Base-by-base conservation (phyloP, 805 yeast genomes). In the Yamadazyma philogaea region DNA sequence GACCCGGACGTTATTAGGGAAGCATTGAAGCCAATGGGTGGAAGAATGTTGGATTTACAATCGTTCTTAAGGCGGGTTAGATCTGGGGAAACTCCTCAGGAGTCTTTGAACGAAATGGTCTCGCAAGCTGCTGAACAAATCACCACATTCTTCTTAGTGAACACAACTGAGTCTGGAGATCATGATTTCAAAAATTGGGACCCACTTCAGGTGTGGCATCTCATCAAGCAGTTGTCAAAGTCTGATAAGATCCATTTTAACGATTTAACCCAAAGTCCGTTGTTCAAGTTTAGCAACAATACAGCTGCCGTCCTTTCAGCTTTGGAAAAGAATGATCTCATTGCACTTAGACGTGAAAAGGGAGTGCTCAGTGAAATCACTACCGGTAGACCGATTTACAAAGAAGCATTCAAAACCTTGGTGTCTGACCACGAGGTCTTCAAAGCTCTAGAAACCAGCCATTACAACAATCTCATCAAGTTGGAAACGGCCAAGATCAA, bases 1-100 rank as follows among this genome's bases (percentile, higher is more conserved):
- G 36, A 44, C 36, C 17, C 41, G 6, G 45, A 39, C 14, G 53
- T 59, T n/a, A 69, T 89, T 18, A 82, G 78, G 18, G 62, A 66
- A 4, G 75, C 82, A 24, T 64, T 90, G 26, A 78, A 68, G 20
- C 95, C 96, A 10, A 64, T 93, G 20, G 99, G 99, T 16, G 99
- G 99, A 31, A 79, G 99, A 48, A 85, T 91, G 90, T 72, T 89
- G 34, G 99, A 93, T 60, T 70, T 93, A 39, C 96, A 93, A 62
- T 83, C 91, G 21, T 89, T 87, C 63, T 84, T 84, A 1, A 77
- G 98, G 57, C 83, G 98, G 39, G 77, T 93, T 14, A 81, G 81
- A 53, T 80, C 91, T 1, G 99, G 99, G 6, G 99, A 93, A 58
- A 59, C 77, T 6, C 95, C 96, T 2, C 54, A 65, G 7, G 84